Conservation (phyloP, 495 filamentous ascomycete genomes). For the Cenococcum geophilum region DNA sequence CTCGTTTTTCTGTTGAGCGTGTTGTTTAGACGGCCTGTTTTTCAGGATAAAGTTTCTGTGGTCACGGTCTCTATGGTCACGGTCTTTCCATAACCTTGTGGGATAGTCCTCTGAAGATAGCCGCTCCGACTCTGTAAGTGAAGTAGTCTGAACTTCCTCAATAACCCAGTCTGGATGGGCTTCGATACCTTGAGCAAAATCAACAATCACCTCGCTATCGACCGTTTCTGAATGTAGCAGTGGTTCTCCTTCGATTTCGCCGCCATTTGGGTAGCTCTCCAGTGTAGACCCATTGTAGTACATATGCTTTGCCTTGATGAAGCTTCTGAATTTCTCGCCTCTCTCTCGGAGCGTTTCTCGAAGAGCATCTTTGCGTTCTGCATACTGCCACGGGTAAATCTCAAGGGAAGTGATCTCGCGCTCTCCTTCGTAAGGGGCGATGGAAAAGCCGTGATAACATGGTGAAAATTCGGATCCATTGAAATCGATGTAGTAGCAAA, state of each 20-base stretch:
- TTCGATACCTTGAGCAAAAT: neutral
- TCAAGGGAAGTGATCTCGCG: neutral
- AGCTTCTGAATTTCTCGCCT: neutral
- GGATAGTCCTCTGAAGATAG: too few species aligned
- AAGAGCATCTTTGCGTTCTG: neutral
- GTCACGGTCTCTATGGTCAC: too few species aligned
- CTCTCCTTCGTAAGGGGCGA: neutral
- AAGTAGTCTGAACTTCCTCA: too few species aligned
- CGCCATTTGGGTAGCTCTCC: neutral
- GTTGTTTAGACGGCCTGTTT: too few species aligned
- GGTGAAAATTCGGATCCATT: neutral
- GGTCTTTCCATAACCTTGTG: too few species aligned
- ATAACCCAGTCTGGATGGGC: neutral
- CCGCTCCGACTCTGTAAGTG: too few species aligned
- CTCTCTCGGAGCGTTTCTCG: neutral
- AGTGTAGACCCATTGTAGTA: slow-evolving; percentile 9
- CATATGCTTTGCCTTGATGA: neutral
- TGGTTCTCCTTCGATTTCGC: neutral
- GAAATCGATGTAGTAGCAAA: slow-evolving; percentile 13
- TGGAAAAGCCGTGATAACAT: neutral
- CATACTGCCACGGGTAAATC: slow-evolving; percentile 4
- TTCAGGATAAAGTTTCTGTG: too few species aligned
- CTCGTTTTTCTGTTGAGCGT: too few species aligned
- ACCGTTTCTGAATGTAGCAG: neutral
- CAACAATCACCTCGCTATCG: slow-evolving; percentile 6